Base-by-base conservation (phyloP, 2,329 filamentous ascomycete species). In the Ophiostoma australiae region DNA sequence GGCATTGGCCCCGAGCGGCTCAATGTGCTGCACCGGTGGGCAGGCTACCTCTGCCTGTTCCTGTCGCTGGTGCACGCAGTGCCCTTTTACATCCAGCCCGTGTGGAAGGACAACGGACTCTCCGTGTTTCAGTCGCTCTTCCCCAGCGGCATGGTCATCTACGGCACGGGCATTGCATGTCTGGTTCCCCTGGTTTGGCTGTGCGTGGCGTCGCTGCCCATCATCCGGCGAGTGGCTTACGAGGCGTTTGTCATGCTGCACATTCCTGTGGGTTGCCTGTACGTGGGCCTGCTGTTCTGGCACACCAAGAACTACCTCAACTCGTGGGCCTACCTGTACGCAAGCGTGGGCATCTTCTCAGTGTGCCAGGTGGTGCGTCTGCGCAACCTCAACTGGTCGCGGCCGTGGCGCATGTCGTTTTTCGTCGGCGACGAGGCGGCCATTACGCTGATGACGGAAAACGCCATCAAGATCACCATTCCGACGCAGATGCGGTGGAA, bases 401-500 rank as follows among this genome's bases (percentile, higher is more conserved):
- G 90, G 75, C 93, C 94, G 7, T 90, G 91, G 82, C 87, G 91
- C 82, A 81, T 91, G 75, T 89, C 93, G 0, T 97, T 92, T 82
- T 82, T 97, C 76, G 91, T 97, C 63, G 94, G 94, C 67, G 94
- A 98, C 76, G 93, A 97, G 80, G 93, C 92, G 0, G 92, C 93
- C 35, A 89, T 97, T 55, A 95, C 92, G 0, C 84, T 97, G 33
- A 90, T 98, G 83, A 90, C 93, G 2, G 93, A 97, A 76, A 94
- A 96, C 77, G 92, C 93, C n/a, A 90, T 98, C 81, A 97, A 97
- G 79, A 87, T 98, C 75, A 97, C 94, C 0, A 91, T 98, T 69
- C 93, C 94, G 0, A 97, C 94, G 0, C 92, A 94, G 79, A 91
- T 96, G 86, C 90, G 88, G 73, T 98, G 94, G 94, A 90, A 89